These are phyloP conservation scores for Spathaspora hagerdaliae DNA, from an alignment of 805 yeast genomes.

Conservation along the genomic window DNA sequence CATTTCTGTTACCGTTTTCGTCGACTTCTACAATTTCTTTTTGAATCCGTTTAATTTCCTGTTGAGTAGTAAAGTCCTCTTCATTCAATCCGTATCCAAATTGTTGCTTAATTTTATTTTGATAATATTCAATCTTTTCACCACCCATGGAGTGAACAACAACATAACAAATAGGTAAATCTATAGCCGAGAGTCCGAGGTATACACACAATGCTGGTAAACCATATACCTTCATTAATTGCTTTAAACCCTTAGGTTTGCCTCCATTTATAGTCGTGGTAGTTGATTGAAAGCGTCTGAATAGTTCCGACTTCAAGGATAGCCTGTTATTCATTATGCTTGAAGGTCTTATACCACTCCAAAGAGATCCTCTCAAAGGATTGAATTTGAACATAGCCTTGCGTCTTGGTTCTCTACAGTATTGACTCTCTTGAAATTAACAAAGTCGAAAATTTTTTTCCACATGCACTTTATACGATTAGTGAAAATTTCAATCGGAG, in stretches of 20 bases:
- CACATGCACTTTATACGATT: too few relatives aligned
- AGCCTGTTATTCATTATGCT: slow-evolving; percentile 1
- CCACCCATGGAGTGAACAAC: slow-evolving; percentile 86
- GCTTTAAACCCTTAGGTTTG: slow-evolving; percentile 50
- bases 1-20: slow-evolving; percentile 12
- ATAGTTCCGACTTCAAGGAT: neutral
- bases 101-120: slow-evolving; percentile 53
- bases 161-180: slow-evolving; percentile 77
- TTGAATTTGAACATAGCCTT: slow-evolving; percentile 3
- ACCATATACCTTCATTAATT: slow-evolving; percentile 80
- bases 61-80: slow-evolving; percentile 36
- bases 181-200: slow-evolving; percentile 65
- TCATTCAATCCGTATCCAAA: slow-evolving; percentile 60
- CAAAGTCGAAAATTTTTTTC: too few relatives aligned
- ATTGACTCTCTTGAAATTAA: too few relatives aligned
- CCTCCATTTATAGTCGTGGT: slow-evolving; percentile 10
- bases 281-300: slow-evolving; percentile 16
- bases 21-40: slow-evolving; percentile 13
- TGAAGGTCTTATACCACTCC: slow-evolving; percentile 1
- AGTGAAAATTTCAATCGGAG: too few relatives aligned
- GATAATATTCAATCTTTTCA: slow-evolving; percentile 67
- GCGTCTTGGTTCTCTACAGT: neutral
- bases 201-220: slow-evolving; percentile 88
- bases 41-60: slow-evolving; percentile 26
- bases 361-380: slow-evolving; percentile 1